phyloP scores from a whole-genome alignment of 805 yeast genomes.

The Ogataea henricii region DNA sequence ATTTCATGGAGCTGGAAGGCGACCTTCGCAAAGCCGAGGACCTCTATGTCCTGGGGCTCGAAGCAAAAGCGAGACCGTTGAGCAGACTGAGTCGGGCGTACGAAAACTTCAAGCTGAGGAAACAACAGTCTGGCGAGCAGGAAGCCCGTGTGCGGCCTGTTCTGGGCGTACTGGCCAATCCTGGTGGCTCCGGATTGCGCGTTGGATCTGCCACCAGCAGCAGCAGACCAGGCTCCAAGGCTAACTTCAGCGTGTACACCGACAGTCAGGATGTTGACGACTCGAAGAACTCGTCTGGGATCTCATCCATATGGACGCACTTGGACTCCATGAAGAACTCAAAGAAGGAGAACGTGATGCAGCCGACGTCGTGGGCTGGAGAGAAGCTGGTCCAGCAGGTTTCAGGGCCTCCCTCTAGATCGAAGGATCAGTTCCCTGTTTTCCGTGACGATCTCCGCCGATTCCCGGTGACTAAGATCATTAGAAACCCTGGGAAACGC shows the following conservation, averaged over 20 bases:
- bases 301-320: conserved; percentile 43
- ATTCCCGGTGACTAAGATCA: conserved; percentile 49
- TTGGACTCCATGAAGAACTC: conserved; percentile 52
- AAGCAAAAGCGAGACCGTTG: conserved; percentile 65
- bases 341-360: conserved; percentile 63
- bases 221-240: conserved; percentile 17
- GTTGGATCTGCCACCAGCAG: conserved; percentile 8
- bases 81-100: conserved; percentile 45
- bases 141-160: conserved; percentile 7
- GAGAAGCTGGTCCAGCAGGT: conserved; percentile 52
- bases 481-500: conserved; percentile 58
- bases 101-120: conserved; percentile 46
- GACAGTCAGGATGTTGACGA: conserved; percentile 14
- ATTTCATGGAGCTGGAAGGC: conserved; percentile 53
- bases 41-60: conserved; percentile 60
- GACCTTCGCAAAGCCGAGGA: conserved; percentile 56
- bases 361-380: conserved; percentile 64
- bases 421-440: conserved; percentile 33
- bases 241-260: conserved; percentile 23
- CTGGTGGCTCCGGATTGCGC: conserved; percentile 28
- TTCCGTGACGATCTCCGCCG: conserved; percentile 40
- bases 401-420: background rate
- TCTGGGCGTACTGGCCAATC: conserved; percentile 18
- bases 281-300: conserved; percentile 6
- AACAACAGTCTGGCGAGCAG: conserved; percentile 21